Percentiles rank a stretch among this genome's conserved stretches.
Evolutionary conservation across 768 basidiomycete species (phyloP).

Genomic region (Tulasnella sp.): DNA sequence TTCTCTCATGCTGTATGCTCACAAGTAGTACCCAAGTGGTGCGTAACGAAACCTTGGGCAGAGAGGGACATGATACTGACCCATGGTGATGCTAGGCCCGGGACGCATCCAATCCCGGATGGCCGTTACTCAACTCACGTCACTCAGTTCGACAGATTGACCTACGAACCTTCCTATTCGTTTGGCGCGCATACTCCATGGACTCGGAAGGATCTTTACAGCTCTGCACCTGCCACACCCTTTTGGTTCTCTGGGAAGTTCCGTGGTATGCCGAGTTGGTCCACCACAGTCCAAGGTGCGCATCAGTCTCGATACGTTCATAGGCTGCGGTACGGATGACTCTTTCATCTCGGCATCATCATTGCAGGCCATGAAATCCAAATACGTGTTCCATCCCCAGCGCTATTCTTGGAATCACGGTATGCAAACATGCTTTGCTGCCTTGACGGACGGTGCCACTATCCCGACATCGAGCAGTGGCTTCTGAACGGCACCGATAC

Average conservation of each 20-base stretch:
- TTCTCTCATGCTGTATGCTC: neutral
- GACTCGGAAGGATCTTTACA: neutral
- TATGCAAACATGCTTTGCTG: neutral
- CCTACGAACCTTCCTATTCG: neutral
- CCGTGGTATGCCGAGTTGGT: neutral
- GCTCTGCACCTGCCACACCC: neutral
- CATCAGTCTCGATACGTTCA: neutral
- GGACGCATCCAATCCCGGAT: too few species aligned
- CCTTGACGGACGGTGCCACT: neutral
- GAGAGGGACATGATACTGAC: neutral
- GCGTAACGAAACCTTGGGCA: neutral
- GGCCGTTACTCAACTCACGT: neutral
- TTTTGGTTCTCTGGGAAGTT: neutral
- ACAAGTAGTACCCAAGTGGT: neutral
- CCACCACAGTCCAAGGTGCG: neutral
- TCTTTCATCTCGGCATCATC: too few species aligned
- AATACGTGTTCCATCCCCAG: neutral
- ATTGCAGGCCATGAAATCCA: neutral
- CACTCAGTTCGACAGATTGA: neutral
- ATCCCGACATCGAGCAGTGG: constrained; percentile 2
- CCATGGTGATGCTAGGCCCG: neutral
- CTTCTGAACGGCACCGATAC: neutral
- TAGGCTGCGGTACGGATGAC: too few species aligned
- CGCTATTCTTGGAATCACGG: neutral
- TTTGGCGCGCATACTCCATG: neutral